These are phyloP conservation scores for Ceratocystiopsis minuta DNA, from an alignment of 2,329 filamentous ascomycete genomes.

Conservation along the genomic window DNA sequence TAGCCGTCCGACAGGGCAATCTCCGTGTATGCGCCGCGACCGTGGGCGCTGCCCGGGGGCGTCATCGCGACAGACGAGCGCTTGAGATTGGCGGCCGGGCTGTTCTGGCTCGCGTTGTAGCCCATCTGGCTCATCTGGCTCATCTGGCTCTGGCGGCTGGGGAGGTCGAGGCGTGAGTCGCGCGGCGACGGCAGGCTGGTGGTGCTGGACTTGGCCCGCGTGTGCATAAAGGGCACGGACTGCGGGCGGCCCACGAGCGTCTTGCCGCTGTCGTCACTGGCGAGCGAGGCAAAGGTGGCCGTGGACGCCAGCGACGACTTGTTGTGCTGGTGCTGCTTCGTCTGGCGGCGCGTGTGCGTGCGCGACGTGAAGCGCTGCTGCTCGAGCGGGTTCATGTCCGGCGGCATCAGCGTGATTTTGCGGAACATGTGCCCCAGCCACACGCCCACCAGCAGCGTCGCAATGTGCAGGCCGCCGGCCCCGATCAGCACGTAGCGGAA, in stretches of 20 bases:
- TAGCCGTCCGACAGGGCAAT: conserved; percentile 26
- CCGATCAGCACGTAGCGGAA: conserved; percentile 51
- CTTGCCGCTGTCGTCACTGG: conserved; percentile 36
- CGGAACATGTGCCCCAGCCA: conserved; percentile 67
- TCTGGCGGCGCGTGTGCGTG: conserved; percentile 10
- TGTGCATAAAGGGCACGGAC: conserved; percentile 65
- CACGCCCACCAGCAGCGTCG: conserved; percentile 52
- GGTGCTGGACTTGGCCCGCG: conserved; percentile 23
- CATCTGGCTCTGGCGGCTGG: conserved; percentile 37
- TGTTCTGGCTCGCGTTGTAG: conserved; percentile 24
- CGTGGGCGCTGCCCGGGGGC: conserved; percentile 15
- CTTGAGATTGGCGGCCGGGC: conserved; percentile 20
- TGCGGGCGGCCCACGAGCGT: conserved; percentile 26
- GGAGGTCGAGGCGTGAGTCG: conserved; percentile 36
- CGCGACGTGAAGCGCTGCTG: conserved; percentile 60
- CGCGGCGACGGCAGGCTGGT: conserved; percentile 28
- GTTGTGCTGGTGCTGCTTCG: conserved; percentile 34
- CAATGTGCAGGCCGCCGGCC: conserved; percentile 47
- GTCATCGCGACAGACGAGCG: conserved; percentile 22
- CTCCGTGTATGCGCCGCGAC: conserved; percentile 30
- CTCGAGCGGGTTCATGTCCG: conserved; percentile 90
- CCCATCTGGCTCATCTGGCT: too few species aligned
- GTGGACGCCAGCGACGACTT: conserved; percentile 35
- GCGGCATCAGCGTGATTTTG: conserved; percentile 64
- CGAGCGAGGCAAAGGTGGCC: conserved; percentile 15